phyloP scores from a whole-genome alignment of 1,139 yeast species.

The Kodamaea alishanica region DNA sequence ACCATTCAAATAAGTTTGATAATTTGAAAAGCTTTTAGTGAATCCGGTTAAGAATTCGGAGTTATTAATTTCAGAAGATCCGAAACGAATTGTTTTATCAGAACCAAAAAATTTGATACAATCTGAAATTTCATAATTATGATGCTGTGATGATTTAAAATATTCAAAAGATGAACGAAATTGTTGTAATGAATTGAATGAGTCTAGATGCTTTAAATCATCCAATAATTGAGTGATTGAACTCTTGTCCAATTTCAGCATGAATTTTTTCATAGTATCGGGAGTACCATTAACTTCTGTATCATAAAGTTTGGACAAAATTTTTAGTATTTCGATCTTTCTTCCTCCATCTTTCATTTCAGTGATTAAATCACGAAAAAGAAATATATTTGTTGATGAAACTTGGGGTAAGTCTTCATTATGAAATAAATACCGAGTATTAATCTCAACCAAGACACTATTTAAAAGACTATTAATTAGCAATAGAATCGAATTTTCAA shows the following conservation, averaged over 20 bases:
- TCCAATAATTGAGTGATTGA: slow-evolving; percentile 13
- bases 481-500: slow-evolving; percentile 20
- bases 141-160: slow-evolving; percentile 31
- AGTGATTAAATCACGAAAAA: slow-evolving; percentile 17
- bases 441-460: slow-evolving; percentile 25
- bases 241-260: slow-evolving; percentile 14
- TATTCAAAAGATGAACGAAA: slow-evolving; percentile 22
- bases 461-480: slow-evolving; percentile 18
- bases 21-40: slow-evolving; percentile 4
- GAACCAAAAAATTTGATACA: slow-evolving; percentile 17
- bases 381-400: slow-evolving; percentile 8
- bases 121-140: slow-evolving; percentile 31
- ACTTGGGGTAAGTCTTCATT: slow-evolving; percentile 9
- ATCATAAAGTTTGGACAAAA: slow-evolving; percentile 15
- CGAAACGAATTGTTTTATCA: slow-evolving; percentile 16
- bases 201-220: slow-evolving; percentile 9
- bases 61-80: slow-evolving; percentile 15
- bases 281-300: slow-evolving; percentile 13
- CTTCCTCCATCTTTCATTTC: slow-evolving; percentile 15
- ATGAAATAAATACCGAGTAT: slow-evolving; percentile 17
- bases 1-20: slow-evolving; percentile 1
- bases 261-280: slow-evolving; percentile 15
- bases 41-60: slow-evolving; percentile 21
- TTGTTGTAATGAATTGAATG: slow-evolving; percentile 21
- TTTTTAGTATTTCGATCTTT: slow-evolving; percentile 16